Base-by-base conservation (phyloP, 306 rosid species). In the Chamaecrista fasciculata region DNA sequence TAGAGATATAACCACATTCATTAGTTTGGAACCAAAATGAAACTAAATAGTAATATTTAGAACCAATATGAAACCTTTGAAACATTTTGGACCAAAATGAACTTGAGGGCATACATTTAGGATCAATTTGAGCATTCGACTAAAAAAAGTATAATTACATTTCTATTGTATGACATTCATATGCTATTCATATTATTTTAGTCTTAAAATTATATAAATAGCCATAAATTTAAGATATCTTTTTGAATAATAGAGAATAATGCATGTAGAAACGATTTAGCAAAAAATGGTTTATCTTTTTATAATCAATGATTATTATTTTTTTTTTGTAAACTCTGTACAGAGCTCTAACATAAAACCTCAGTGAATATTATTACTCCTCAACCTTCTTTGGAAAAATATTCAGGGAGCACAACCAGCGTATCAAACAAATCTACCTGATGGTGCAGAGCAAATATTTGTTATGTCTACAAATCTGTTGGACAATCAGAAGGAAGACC, bases 401-500 rank as follows among this genome's bases (percentile, higher is more conserved):
- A 75, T 79, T 66, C 78, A 88, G 97, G 99, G 97, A 69, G 87
- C 96, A 60, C 80, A 77, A 69, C 88, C 80, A 19, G 73, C 57
- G 78, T 89, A 87, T 62, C 91, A 85, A 80, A 72, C 82, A 37
- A 83, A 74, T 52, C 81, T 89, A 73, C 96, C 96, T 0, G 86
- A 84, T 44, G 92, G 81, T 10, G 70, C 85, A 20, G 83, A 91
- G 76, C 97, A 94, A 79, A 76, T 85, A 79, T 88, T 94, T 81
- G 72, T 82, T 77, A 77, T 94, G 83, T 86, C 98, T 11, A 44
- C 77, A 26, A 82, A 66, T 69, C 70, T 85, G 29, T 76, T 66
- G 34, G 73, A 85, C 70, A 66, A 74, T 79, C 47, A 62, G 70
- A 86, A 85, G 84, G 97, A 94, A 67, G 97, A 90, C 66, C 62